Conservation (phyloP, 257 asterid genomes). For the Rehmannia glutinosa region DNA sequence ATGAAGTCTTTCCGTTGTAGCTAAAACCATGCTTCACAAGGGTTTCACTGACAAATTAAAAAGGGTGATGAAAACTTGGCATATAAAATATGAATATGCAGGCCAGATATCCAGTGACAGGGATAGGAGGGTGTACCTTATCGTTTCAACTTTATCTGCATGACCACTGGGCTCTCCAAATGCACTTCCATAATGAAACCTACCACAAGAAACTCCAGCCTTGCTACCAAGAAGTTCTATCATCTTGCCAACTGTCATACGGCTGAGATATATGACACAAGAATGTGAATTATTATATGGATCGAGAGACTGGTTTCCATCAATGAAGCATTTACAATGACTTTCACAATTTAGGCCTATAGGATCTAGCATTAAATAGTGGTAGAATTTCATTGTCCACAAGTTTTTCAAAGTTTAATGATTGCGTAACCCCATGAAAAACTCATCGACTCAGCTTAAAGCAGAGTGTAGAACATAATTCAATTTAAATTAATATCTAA, state of each 20-base stretch:
- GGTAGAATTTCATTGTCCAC: background rate
- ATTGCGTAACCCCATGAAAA: background rate
- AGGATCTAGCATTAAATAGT: background rate
- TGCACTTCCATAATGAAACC: conserved; percentile 97
- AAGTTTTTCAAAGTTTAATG: background rate
- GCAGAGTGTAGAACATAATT: background rate
- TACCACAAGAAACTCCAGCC: conserved; percentile 97
- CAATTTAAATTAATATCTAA: background rate
- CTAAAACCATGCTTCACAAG: conserved; percentile 90
- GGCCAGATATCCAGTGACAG: conserved; percentile 11
- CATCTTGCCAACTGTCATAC: conserved; percentile 99
- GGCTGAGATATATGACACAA: conserved; percentile 47
- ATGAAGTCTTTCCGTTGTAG: conserved; percentile 92
- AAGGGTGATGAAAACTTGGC: conserved; percentile 17
- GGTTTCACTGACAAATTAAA: conserved; percentile 66
- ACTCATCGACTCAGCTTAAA: background rate
- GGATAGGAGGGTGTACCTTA: conserved; percentile 60
- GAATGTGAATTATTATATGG: conserved; percentile 14
- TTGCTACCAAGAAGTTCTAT: conserved; percentile 95
- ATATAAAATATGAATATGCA: conserved; percentile 11
- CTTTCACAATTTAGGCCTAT: background rate
- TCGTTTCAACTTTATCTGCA: conserved; percentile 85
- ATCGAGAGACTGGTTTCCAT: background rate
- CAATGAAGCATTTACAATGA: background rate
- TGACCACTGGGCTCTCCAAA: conserved; percentile 99